Evolutionary conservation across 768 basidiomycete genomes (phyloP).

Genomic region (Thelephora ganbajun): DNA sequence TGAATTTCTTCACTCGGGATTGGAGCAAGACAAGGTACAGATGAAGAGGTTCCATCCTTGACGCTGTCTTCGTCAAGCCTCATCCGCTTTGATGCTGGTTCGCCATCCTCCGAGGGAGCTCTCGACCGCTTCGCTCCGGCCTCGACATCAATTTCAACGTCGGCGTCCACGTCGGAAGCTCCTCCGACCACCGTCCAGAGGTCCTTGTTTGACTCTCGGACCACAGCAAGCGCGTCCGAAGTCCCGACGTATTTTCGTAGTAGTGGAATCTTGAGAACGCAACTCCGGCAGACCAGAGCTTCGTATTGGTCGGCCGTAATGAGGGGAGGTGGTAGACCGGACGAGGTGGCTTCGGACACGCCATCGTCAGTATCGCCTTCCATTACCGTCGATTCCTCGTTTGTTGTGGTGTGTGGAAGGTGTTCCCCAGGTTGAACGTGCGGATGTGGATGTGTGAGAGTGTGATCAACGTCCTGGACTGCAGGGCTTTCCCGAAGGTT

Average conservation of each 20-base stretch:
- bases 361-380: conserved; percentile 31
- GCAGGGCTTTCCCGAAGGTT: conserved; percentile 57
- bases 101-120: conserved; percentile 17
- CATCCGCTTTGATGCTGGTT: conserved; percentile 26
- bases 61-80: conserved; percentile 12
- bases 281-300: conserved; percentile 55
- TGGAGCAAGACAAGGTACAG: conserved; percentile 41
- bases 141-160: conserved; percentile 11
- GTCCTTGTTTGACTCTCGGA: conserved; percentile 29
- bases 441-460: conserved; percentile 4
- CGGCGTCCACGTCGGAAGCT: conserved; percentile 14
- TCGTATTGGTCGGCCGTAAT: conserved; percentile 62
- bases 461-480: conserved; percentile 27
- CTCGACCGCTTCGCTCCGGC: conserved; percentile 29
- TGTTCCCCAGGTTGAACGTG: too few relatives aligned
- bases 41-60: background rate
- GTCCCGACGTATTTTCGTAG: conserved; percentile 57
- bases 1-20: conserved; percentile 13
- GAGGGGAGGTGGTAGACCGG: conserved; percentile 52
- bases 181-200: conserved; percentile 41
- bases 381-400: conserved; percentile 7
- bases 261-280: conserved; percentile 40
- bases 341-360: conserved; percentile 48
- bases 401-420: too few relatives aligned
- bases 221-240: conserved; percentile 50